A percentile compares a stretch with the other conserved stretches of the same genome.
Evolutionary conservation across 371 early-diverging fungal species (phyloP).

Genomic region (Mucor lusitanicus): DNA sequence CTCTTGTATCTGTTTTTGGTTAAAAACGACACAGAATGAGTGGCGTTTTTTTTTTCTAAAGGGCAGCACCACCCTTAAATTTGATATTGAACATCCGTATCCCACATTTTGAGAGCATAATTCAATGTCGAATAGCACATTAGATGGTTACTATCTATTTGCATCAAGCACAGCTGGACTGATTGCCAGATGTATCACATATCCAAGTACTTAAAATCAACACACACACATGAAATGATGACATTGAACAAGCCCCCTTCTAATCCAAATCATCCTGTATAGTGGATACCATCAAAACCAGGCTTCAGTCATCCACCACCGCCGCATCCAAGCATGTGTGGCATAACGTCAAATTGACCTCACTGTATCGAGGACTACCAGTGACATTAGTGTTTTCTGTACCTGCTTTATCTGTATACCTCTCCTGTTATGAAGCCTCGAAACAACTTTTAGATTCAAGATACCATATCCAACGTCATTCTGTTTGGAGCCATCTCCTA

Average conservation of each 20-base stretch:
- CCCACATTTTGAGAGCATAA: not conserved
- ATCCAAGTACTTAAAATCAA: constrained; percentile 46
- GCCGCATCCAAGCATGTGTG: not conserved
- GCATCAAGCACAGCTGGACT: constrained; percentile 63
- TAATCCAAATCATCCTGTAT: not conserved
- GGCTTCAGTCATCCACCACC: constrained; percentile 57
- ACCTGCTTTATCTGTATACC: constrained; percentile 76
- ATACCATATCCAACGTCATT: constrained; percentile 7
- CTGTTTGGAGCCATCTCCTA: constrained; percentile 47
- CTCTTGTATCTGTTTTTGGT: not conserved
- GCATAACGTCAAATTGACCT: not conserved
- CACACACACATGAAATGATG: not conserved
- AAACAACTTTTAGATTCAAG: constrained; percentile 44
- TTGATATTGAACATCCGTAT: not conserved
- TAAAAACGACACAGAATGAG: not conserved
- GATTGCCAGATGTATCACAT: constrained; percentile 61
- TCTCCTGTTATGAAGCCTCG: constrained; percentile 69
- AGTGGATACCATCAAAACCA: constrained; percentile 81
- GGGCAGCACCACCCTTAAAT: not conserved
- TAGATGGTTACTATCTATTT: constrained; percentile 49
- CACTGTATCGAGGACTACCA: constrained; percentile 67
- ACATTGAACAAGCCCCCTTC: not conserved
- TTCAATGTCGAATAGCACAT: constrained; percentile 2
- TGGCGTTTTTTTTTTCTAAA: not conserved
- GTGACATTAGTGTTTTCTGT: constrained; percentile 71